Evolutionary conservation across 139 green algal species (phyloP).

Genomic region (Trebouxia sp.): DNA sequence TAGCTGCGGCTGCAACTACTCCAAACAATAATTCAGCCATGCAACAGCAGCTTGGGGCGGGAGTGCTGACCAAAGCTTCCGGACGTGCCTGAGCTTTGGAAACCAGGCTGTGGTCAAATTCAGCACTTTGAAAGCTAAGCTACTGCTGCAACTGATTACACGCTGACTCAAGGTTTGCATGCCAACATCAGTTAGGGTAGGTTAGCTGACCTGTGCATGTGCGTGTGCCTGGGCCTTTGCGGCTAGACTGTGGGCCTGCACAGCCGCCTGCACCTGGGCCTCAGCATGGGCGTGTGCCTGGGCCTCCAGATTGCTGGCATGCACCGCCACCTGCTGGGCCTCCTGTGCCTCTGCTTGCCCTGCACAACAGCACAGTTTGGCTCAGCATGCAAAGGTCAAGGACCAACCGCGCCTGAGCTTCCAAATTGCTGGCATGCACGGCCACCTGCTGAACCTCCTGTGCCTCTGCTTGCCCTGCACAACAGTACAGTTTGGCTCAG

Average conservation of each 20-base stretch:
- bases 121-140: too few species aligned
- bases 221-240: slow-evolving; percentile 57
- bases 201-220: slow-evolving; percentile 57
- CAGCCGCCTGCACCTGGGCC: slow-evolving; percentile 42
- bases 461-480: slow-evolving; percentile 6
- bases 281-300: slow-evolving; percentile 44
- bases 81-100: too few species aligned
- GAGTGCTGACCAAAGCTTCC: too few species aligned
- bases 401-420: slow-evolving; percentile 38
- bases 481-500: not conserved
- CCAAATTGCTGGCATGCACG: slow-evolving; percentile 44
- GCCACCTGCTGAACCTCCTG: slow-evolving; percentile 29
- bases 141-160: too few species aligned
- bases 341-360: slow-evolving; percentile 5
- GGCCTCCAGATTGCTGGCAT: slow-evolving; percentile 45
- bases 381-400: not conserved
- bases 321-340: slow-evolving; percentile 31
- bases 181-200: too few species aligned
- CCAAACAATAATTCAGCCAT: too few species aligned
- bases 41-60: too few species aligned
- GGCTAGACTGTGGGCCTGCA: slow-evolving; percentile 45
- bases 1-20: too few species aligned
- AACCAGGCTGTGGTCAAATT: too few species aligned
- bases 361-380: not conserved
- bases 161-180: too few species aligned